These are phyloP conservation scores for Verticillium isaacii DNA, from an alignment of 2,329 filamentous ascomycete species.

Conservation along the genomic window DNA sequence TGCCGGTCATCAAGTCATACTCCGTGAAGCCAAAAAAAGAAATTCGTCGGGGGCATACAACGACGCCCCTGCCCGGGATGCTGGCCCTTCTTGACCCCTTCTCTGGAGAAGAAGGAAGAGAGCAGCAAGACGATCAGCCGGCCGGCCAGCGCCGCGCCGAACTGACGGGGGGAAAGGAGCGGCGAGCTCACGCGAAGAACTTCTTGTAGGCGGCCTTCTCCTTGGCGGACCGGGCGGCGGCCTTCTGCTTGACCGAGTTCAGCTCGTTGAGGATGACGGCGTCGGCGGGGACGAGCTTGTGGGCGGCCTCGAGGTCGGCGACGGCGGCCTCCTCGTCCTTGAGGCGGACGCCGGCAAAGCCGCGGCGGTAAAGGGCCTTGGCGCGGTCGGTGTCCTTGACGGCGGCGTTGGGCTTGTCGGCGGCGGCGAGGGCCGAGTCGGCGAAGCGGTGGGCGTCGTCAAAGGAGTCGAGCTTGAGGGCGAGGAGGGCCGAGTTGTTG, in stretches of 20 bases:
- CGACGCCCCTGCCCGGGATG: too few relatives aligned
- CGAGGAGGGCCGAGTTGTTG: slow-evolving; percentile 82
- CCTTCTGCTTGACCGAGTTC: slow-evolving; percentile 69
- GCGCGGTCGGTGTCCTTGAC: slow-evolving; percentile 74
- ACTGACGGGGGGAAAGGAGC: too few relatives aligned
- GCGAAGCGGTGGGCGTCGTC: slow-evolving; percentile 67
- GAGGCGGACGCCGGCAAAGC: slow-evolving; percentile 65
- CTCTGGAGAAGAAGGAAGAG: too few relatives aligned
- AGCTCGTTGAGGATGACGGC: slow-evolving; percentile 71
- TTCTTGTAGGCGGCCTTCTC: slow-evolving; percentile 92
- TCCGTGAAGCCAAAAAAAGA: neutral
- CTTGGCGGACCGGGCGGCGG: slow-evolving; percentile 70
- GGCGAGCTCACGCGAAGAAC: slow-evolving; percentile 60
- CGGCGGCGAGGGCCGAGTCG: slow-evolving; percentile 65
- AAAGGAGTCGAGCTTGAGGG: slow-evolving; percentile 73
- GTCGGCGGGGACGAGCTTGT: slow-evolving; percentile 70
- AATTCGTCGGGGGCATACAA: neutral
- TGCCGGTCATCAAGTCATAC: neutral
- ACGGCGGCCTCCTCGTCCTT: slow-evolving; percentile 84
- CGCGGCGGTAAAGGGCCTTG: slow-evolving; percentile 85
- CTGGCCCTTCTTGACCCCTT: too few relatives aligned
- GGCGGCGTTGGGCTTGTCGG: slow-evolving; percentile 59
- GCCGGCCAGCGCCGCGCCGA: too few relatives aligned
- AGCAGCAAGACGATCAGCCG: too few relatives aligned
- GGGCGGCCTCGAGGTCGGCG: slow-evolving; percentile 69